phyloP scores from a whole-genome alignment of 331 rosid genomes.

The Saraca asoca region DNA sequence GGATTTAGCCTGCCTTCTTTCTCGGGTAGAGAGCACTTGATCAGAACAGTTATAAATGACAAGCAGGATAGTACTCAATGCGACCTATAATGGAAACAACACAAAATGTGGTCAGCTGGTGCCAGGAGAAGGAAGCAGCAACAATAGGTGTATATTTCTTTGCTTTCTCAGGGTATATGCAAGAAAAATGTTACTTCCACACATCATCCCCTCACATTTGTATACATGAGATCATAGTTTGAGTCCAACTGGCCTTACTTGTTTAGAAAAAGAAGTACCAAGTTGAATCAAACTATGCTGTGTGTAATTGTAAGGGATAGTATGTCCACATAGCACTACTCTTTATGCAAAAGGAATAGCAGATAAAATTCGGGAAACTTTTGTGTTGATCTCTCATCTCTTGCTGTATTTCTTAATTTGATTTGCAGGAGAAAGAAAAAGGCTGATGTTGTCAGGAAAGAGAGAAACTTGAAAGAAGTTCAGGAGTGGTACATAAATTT shows the following conservation, averaged over 20 bases:
- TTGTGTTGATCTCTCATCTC: slow-evolving; percentile 8
- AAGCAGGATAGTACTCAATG: slow-evolving; percentile 57
- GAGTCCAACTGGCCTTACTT: too few species aligned
- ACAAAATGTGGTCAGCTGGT: slow-evolving; percentile 30
- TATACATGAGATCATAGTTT: too few species aligned
- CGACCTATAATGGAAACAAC: slow-evolving; percentile 51
- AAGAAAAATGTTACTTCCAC: too few species aligned
- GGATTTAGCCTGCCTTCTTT: slow-evolving; percentile 63
- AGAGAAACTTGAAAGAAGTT: not conserved
- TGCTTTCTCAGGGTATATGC: not conserved
- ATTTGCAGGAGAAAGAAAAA: not conserved
- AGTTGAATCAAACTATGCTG: too few species aligned
- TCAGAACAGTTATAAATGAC: slow-evolving; percentile 67
- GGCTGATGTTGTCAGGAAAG: not conserved
- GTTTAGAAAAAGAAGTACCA: too few species aligned
- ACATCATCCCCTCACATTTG: too few species aligned
- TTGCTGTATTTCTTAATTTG: slow-evolving; percentile 12
- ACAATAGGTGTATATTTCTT: slow-evolving; percentile 18
- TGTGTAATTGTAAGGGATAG: too few species aligned
- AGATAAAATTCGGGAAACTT: not conserved
- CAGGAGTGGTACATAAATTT: not conserved
- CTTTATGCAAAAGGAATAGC: not conserved
- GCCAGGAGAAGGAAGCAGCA: slow-evolving; percentile 11
- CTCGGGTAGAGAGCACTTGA: slow-evolving; percentile 67
- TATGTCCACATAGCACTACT: too few species aligned